phyloP scores from a whole-genome alignment of 192 early-diverging fungal genomes.

The Phlyctochytrium arcticum region DNA sequence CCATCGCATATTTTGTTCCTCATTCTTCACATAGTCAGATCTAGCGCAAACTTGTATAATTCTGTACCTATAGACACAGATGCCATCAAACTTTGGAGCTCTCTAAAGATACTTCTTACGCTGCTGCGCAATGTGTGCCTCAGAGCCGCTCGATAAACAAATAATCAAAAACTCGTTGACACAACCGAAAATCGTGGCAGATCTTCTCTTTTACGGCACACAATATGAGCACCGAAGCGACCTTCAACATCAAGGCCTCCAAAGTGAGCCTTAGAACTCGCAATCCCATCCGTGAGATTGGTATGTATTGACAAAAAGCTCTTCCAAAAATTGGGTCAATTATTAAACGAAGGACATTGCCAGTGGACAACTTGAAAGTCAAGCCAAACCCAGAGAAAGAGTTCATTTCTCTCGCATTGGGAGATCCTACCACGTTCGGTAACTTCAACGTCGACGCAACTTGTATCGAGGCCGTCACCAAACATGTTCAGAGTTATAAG shows the following conservation, averaged over 20 bases:
- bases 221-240: no score
- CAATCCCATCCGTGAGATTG: slow-evolving; percentile 82
- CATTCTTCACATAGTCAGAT: no score
- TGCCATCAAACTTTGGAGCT: no score
- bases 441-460: slow-evolving; percentile 65
- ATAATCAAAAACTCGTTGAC: no score
- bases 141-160: no score
- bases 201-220: no score
- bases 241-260: slow-evolving; percentile 40
- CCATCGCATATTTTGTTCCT: no score
- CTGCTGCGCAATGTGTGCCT: no score
- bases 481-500: slow-evolving; percentile 62
- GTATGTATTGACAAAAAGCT: neutral
- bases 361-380: slow-evolving; percentile 71
- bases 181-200: no score
- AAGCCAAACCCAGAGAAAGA: slow-evolving; percentile 52
- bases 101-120: no score
- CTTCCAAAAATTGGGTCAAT: neutral
- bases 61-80: no score
- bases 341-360: neutral
- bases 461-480: slow-evolving; percentile 65
- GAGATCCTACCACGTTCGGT: slow-evolving; percentile 87
- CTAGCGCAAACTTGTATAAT: no score
- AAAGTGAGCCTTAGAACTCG: slow-evolving; percentile 67
- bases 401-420: slow-evolving; percentile 66